These are phyloP conservation scores for Oldenlandia corymbosa DNA, from an alignment of 257 asterid species.

Conservation along the genomic window DNA sequence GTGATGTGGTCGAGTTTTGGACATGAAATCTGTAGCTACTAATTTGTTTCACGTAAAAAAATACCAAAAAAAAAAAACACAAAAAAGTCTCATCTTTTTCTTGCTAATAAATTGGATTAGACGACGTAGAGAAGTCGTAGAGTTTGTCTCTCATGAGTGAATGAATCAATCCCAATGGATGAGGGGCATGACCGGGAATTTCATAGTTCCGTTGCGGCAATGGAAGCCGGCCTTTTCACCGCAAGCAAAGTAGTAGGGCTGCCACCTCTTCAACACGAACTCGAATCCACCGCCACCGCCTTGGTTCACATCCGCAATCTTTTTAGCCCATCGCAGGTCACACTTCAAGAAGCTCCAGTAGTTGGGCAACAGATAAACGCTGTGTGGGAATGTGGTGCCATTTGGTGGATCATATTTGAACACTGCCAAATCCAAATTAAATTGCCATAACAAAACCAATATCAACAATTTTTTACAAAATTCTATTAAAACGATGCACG, in stretches of 20 bases:
- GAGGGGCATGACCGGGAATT: constrained; percentile 57
- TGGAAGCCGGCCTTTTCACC: constrained; percentile 57
- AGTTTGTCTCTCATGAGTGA: no score
- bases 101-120: not conserved
- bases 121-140: no score
- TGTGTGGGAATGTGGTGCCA: constrained; percentile 51
- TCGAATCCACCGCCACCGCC: constrained; percentile 60
- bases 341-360: constrained; percentile 56
- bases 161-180: constrained; percentile 32
- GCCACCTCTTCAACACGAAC: constrained; percentile 51
- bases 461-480: no score
- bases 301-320: constrained; percentile 37
- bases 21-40: not conserved
- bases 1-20: not conserved
- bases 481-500: no score
- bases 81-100: no score
- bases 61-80: not conserved
- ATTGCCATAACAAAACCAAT: no score
- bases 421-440: no score
- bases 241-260: constrained; percentile 61
- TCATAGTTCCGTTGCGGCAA: constrained; percentile 71
- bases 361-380: constrained; percentile 53
- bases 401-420: constrained; percentile 74
- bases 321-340: constrained; percentile 49
- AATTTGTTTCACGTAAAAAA: not conserved